These are phyloP conservation scores for Lachnellula cervina DNA, from an alignment of 2,329 filamentous ascomycete genomes.

Conservation along the genomic window DNA sequence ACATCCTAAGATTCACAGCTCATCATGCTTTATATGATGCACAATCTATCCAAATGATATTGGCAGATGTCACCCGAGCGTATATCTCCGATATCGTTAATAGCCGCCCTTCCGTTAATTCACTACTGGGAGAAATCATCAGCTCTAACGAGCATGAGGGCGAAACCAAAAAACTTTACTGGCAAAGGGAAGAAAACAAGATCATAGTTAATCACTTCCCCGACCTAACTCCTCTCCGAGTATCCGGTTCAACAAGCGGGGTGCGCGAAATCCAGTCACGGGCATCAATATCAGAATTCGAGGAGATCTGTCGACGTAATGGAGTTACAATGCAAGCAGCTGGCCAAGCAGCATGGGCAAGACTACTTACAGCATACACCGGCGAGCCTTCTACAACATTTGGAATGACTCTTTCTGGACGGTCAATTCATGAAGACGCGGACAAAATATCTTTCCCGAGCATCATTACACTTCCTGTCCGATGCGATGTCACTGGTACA, in stretches of 20 bases:
- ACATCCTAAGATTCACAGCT: constrained; percentile 23
- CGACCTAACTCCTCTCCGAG: constrained; percentile 59
- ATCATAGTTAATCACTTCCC: constrained; percentile 69
- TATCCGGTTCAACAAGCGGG: constrained; percentile 32
- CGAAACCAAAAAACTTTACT: constrained; percentile 49
- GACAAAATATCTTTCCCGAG: constrained; percentile 66
- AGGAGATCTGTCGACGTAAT: constrained; percentile 47
- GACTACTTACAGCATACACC: constrained; percentile 68
- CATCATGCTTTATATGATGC: constrained; percentile 89
- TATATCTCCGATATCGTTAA: constrained; percentile 32
- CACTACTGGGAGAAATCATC: constrained; percentile 42
- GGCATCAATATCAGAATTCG: constrained; percentile 43
- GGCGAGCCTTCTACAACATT: constrained; percentile 72
- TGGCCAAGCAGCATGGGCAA: constrained; percentile 73
- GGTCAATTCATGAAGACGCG: constrained; percentile 54
- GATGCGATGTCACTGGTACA: constrained; percentile 49
- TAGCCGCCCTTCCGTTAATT: constrained; percentile 34
- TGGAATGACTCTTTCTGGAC: constrained; percentile 74
- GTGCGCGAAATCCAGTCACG: constrained; percentile 36
- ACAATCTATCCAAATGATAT: constrained; percentile 60
- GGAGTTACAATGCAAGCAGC: constrained; percentile 73
- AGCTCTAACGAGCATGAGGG: constrained; percentile 28
- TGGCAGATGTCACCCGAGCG: constrained; percentile 51
- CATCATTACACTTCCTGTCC: constrained; percentile 73
- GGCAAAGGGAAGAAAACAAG: constrained; percentile 51